Evolutionary conservation across 73 alveolate genomes (phyloP), one percentile per base, ranked within the genome.

Genomic region (Uronychia setigera): DNA sequence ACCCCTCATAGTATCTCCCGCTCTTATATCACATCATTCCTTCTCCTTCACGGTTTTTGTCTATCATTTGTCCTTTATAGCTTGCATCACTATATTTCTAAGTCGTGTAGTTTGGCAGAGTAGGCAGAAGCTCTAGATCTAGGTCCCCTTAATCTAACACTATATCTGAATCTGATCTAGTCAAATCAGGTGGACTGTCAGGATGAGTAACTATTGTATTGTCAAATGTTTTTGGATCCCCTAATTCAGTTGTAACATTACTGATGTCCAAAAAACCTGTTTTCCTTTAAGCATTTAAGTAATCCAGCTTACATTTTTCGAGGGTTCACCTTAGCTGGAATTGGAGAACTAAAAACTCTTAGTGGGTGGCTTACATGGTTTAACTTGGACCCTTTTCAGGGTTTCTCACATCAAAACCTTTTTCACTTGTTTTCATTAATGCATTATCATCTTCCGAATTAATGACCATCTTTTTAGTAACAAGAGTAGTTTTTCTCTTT

Each of bases 1-100:
- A 0, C n/a, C 86, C 86, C 32, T 31, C 35, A 34, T 79, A 79
- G 34, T 0, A 1, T 25, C 35, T 32, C 27, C 79, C 86, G 32
- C 27, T 79, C 0, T 32, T 34, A 32, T 79, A 79, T 28, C 0
- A 26, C 34, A 79, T 34, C 0, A 31, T 34, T 5, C 86, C 86
- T 29, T 28, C 31, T 1, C 86, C 86, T 46, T 46, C 67, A 5
- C 67, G 5, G n/a, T 11, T 11, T 19, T 46, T 19, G 67, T 46
- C 67, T 19, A 46, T 19, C 67, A 46, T 46, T 46, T 46, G 67
- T 46, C 67, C 67, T 46, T 46, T 46, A 46, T 11, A 46, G 19
- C 67, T 46, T 19, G 67, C 67, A 19, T 46, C 67, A 46, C 19
- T 46, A 19, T 11, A 46, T 19, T 46, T 46, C 67, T 46, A 11